Evolutionary conservation across 345 rosid species (phyloP).

Genomic region (Theobroma cacao): DNA sequence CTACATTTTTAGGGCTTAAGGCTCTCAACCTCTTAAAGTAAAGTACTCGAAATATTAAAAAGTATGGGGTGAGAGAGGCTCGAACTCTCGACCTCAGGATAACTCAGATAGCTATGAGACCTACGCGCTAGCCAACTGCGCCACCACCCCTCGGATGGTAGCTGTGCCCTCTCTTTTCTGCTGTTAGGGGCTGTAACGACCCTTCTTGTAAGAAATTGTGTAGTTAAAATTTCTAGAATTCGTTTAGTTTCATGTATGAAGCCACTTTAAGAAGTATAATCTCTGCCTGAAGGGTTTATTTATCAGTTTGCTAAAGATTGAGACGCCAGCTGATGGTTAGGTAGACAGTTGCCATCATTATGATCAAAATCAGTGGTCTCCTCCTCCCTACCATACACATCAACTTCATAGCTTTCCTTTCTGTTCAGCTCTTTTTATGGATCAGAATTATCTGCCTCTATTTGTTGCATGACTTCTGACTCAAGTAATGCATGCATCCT

Average conservation of each 20-base stretch:
- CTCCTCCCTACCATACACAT: background rate
- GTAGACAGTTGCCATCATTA: background rate
- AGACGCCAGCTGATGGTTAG: too few relatives aligned
- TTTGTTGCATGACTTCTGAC: conserved; percentile 56
- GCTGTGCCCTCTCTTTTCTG: too few relatives aligned
- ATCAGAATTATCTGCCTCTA: background rate
- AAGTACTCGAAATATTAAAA: background rate
- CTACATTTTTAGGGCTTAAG: too few relatives aligned
- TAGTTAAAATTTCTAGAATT: too few relatives aligned
- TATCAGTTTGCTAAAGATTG: too few relatives aligned
- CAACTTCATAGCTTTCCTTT: background rate
- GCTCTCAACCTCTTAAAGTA: too few relatives aligned
- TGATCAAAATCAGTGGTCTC: background rate
- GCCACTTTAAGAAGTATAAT: too few relatives aligned
- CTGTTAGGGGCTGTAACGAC: too few relatives aligned
- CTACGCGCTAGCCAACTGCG: conserved; percentile 80
- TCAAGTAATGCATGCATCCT: conserved; percentile 71
- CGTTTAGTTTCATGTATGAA: too few relatives aligned
- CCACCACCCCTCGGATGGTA: conserved; percentile 57
- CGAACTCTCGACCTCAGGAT: conserved; percentile 95
- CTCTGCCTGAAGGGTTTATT: too few relatives aligned
- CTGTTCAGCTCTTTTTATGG: background rate
- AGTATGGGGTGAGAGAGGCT: conserved; percentile 79
- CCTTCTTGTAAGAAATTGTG: too few relatives aligned
- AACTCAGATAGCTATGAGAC: conserved; percentile 62